Conservation (phyloP, 1,284 basidiomycete genomes). For the Trichosporon asahii region DNA sequence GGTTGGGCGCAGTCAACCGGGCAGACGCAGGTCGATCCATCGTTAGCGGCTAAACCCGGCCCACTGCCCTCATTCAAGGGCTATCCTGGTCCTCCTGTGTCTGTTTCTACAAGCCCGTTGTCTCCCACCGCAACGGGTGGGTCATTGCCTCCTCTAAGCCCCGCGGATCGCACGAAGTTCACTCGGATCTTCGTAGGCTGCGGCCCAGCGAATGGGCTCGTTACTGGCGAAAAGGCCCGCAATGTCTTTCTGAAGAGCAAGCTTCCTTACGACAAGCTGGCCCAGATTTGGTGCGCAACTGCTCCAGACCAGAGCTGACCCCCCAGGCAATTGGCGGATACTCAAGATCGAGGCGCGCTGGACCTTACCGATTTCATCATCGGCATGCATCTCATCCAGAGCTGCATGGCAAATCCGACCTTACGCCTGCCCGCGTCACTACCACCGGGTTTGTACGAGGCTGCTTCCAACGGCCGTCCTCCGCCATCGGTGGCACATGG, state of each 20-base stretch:
- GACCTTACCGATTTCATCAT: constrained; percentile 92
- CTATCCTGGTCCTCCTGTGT: constrained; percentile 53
- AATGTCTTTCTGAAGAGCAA: constrained; percentile 93
- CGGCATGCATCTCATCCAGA: constrained; percentile 91
- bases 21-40: constrained; percentile 30
- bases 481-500: constrained; percentile 35
- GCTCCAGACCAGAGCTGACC: background rate
- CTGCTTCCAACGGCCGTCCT: constrained; percentile 60
- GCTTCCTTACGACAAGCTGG: constrained; percentile 81
- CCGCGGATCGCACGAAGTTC: constrained; percentile 80
- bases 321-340: constrained; percentile 87
- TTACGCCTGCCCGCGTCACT: constrained; percentile 71
- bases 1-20: constrained; percentile 84
- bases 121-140: constrained; percentile 52
- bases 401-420: constrained; percentile 76
- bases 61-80: constrained; percentile 78
- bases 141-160: constrained; percentile 62
- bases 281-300: constrained; percentile 81
- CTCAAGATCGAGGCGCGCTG: constrained; percentile 82
- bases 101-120: constrained; percentile 34
- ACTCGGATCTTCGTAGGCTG: constrained; percentile 69
- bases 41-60: constrained; percentile 57
- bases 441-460: constrained; percentile 88
- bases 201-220: constrained; percentile 69
- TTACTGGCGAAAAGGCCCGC: constrained; percentile 82